Conservation (phyloP, 2,329 filamentous ascomycete species). For the Trichothecium sympodiale region DNA sequence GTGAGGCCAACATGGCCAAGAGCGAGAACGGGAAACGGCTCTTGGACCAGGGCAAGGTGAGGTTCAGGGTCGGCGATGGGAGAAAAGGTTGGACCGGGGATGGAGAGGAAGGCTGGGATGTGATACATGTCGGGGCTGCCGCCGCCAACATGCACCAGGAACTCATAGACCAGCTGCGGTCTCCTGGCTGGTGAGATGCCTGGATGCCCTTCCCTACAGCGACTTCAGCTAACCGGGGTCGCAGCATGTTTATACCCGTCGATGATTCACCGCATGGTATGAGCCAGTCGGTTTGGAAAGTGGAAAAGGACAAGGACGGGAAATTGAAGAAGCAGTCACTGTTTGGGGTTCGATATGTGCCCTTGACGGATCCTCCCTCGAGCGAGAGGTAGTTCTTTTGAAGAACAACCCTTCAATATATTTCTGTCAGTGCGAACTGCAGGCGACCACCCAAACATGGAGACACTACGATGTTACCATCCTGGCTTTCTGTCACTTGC, state of each 20-base stretch:
- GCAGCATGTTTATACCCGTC: slow-evolving; percentile 66
- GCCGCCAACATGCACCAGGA: slow-evolving; percentile 61
- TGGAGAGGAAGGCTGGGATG: slow-evolving; percentile 57
- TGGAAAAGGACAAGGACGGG: slow-evolving; percentile 61
- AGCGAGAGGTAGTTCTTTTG: slow-evolving; percentile 1
- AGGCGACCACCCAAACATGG: too few relatives aligned
- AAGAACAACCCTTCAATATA: too few relatives aligned
- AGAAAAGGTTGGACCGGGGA: slow-evolving; percentile 49
- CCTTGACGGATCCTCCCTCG: slow-evolving; percentile 57
- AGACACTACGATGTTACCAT: background rate
- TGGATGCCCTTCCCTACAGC: background rate
- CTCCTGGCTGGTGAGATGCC: slow-evolving; percentile 52
- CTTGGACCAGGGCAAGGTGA: slow-evolving; percentile 52
- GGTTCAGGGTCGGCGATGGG: slow-evolving; percentile 68
- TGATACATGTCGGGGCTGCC: slow-evolving; percentile 89
- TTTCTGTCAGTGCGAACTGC: too few relatives aligned
- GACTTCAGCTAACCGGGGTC: slow-evolving; percentile 8
- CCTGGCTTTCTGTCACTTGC: background rate
- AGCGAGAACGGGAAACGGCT: slow-evolving; percentile 45
- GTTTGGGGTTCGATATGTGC: slow-evolving; percentile 68
- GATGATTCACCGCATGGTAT: slow-evolving; percentile 36
- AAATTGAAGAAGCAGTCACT: slow-evolving; percentile 47
- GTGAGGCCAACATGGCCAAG: slow-evolving; percentile 55
- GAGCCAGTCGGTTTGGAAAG: slow-evolving; percentile 59
- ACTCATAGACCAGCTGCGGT: slow-evolving; percentile 65